These are phyloP conservation scores for Coemansia sp. DNA, from an alignment of 192 early-diverging fungal species.

Conservation along the genomic window DNA sequence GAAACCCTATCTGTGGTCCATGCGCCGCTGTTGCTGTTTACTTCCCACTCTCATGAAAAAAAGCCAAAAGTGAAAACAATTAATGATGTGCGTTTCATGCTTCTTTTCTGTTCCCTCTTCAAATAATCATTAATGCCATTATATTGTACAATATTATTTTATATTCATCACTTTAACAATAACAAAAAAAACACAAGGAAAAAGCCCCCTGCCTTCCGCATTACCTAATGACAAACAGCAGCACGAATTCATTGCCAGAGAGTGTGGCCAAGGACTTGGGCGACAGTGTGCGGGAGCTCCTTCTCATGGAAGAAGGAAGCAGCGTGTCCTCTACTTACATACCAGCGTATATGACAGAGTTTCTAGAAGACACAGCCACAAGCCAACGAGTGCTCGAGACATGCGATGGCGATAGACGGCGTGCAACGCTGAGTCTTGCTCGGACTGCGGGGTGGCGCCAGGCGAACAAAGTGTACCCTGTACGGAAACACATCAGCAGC, in stretches of 20 bases:
- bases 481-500: not conserved
- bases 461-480: conserved; percentile 42
- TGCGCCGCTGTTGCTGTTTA: no score
- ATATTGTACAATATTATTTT: no score
- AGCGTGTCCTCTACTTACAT: conserved; percentile 30
- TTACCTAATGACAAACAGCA: no score
- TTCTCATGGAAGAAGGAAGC: not conserved
- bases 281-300: conserved; percentile 11
- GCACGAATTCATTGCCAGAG: conserved; percentile 1
- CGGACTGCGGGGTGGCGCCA: conserved; percentile 43
- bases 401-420: conserved; percentile 12
- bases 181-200: no score
- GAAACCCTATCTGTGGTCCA: no score
- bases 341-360: conserved; percentile 33
- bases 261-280: conserved; percentile 7
- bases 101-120: no score
- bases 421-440: conserved; percentile 6
- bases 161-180: no score
- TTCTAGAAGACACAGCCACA: conserved; percentile 28
- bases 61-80: no score
- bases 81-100: no score
- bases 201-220: no score
- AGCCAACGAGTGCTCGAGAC: conserved; percentile 27
- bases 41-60: no score
- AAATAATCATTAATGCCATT: no score